These are phyloP conservation scores for Apiotrichum akiyoshidainum DNA, from an alignment of 1,284 basidiomycete species.

Conservation along the genomic window DNA sequence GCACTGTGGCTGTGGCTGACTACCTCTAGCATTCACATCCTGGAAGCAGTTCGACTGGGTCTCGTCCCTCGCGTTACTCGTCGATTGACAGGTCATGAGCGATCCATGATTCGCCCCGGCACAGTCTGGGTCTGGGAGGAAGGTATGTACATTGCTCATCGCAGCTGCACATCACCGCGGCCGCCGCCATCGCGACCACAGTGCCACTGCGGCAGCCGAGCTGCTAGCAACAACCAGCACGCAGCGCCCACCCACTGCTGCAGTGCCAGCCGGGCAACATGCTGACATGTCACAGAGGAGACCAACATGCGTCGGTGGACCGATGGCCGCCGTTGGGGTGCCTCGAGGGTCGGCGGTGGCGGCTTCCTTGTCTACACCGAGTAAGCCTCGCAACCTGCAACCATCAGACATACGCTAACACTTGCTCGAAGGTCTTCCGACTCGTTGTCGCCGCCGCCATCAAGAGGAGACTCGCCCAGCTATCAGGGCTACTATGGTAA, in stretches of 20 bases:
- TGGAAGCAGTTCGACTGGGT: slow-evolving; percentile 84
- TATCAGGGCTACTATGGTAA: slow-evolving; percentile 25
- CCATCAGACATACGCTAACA: no score
- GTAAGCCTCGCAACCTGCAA: slow-evolving; percentile 21
- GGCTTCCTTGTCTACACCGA: slow-evolving; percentile 53
- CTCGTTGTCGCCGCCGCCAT: slow-evolving; percentile 38
- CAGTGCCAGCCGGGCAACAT: no score
- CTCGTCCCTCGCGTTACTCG: slow-evolving; percentile 86
- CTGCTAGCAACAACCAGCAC: no score
- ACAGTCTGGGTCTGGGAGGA: slow-evolving; percentile 97
- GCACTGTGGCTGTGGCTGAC: not conserved
- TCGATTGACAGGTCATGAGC: slow-evolving; percentile 84
- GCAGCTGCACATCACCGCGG: not conserved
- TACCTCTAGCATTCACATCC: slow-evolving; percentile 64
- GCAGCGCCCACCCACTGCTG: no score
- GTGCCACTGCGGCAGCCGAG: not conserved
- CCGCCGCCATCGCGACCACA: no score
- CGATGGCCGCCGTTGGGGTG: slow-evolving; percentile 54
- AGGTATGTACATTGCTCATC: slow-evolving; percentile 59
- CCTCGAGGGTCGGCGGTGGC: slow-evolving; percentile 53
- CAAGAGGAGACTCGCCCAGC: slow-evolving; percentile 20
- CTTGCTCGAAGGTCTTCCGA: slow-evolving; percentile 32
- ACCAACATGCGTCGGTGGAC: slow-evolving; percentile 55
- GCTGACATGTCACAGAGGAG: slow-evolving; percentile 31
- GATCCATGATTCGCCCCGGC: slow-evolving; percentile 84